Evolutionary conservation across 306 rosid genomes (phyloP), one percentile per base, ranked within the genome.

Genomic region (Sicyos edulis): DNA sequence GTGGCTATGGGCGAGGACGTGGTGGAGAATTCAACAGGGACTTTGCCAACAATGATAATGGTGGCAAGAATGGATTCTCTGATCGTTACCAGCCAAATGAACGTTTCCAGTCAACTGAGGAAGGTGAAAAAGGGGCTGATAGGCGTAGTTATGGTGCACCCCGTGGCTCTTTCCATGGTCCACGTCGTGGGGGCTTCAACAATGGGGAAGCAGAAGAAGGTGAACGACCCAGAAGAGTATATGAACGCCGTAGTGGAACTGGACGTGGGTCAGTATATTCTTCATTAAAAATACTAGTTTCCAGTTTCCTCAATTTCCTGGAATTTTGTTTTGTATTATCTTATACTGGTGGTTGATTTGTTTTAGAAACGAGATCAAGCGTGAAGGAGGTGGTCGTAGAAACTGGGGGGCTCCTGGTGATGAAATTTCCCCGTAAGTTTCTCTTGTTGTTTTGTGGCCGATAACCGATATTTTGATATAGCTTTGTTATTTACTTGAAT

Each of bases 341-440:
- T 61, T 61, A 24, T 0, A 42, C 19, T 54, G 6, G 4, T 53
- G 7, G 24, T 24, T 11, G 10, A 54, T 19, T 40, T 32, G 5
- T 7, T 57, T 52, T 74, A 87, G 91, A 22, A 81, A 54, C 60
- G 87, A 87, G 73, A 34, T 74, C n/a, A 87, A 87, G 80, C 87
- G 91, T 14, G 91, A 87, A 1, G 91, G 91, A 1, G 78, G 84
- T 77, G 91, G 91, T 71, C 81, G 82, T 52, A 86, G 88, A 69
- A 87, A 87, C 61, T 87, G 91, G 91, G 91, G 91, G 73, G 53
- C 82, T 24, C 73, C 84, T 32, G 40, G 71, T 17, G 89, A 87
- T 70, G 91, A 82, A 34, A 51, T 81, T 79, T 77, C 86, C 77
- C 84, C 61, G 91, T 87, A 50, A 84, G 88, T 77, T 49, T 29